Evolutionary conservation across 139 green algal species (phyloP).

Genomic region (Chlorella vulgaris): DNA sequence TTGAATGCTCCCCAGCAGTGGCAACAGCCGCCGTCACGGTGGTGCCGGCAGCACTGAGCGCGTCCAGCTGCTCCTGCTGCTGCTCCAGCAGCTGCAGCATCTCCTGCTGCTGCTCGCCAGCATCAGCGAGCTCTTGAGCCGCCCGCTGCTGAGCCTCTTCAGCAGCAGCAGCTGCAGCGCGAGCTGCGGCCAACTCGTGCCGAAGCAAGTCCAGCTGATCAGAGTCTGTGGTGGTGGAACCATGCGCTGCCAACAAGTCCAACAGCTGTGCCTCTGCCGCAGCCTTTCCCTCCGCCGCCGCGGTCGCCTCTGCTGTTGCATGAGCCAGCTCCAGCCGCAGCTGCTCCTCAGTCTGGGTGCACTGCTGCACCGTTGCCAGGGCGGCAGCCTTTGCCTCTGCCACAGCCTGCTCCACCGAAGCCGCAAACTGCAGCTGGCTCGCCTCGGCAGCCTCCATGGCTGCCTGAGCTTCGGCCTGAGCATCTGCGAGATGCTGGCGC

Average conservation of each 20-base stretch:
- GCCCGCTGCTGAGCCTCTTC: not conserved
- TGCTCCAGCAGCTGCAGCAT: slow-evolving; percentile 4
- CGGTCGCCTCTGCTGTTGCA: not conserved
- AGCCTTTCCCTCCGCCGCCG: not conserved
- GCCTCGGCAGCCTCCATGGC: not conserved
- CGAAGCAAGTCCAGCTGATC: not conserved
- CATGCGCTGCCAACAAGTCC: no score
- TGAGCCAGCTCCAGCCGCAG: not conserved
- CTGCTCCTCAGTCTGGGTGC: not conserved
- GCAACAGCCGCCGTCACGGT: not conserved
- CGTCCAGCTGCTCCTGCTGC: slow-evolving; percentile 2
- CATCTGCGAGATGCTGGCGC: slow-evolving; percentile 4
- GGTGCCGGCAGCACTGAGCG: not conserved
- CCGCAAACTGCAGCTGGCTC: no score
- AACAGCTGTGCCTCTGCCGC: not conserved
- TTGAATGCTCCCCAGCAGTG: not conserved
- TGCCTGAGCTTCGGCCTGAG: not conserved
- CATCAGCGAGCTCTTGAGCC: not conserved
- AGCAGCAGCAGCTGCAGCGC: no score
- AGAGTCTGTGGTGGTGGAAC: no score
- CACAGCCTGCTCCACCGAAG: not conserved
- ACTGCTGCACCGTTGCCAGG: not conserved
- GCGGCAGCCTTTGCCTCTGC: slow-evolving; percentile 1
- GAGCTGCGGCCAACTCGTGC: not conserved
- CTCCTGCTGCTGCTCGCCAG: not conserved